These are phyloP conservation scores for Senecio squalidus DNA, from an alignment of 140 eudicot genomes.

Conservation along the genomic window DNA sequence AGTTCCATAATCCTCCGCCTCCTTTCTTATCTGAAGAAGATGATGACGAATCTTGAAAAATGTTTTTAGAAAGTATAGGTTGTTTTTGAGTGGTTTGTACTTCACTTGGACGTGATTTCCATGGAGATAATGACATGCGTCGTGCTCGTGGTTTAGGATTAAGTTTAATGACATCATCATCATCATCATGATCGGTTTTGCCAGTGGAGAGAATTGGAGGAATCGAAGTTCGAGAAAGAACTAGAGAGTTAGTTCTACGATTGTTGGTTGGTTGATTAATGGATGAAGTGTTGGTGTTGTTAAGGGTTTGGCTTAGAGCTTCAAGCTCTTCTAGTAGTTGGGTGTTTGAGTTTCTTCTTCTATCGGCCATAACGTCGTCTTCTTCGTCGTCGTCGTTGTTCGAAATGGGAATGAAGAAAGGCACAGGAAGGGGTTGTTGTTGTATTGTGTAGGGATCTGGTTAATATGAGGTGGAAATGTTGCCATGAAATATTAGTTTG, in stretches of 20 bases:
- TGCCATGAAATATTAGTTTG: slow-evolving; percentile 33
- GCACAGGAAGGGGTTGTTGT: neutral
- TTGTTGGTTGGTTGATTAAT: slow-evolving; percentile 24
- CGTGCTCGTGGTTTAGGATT: slow-evolving; percentile 69
- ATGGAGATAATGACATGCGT: slow-evolving; percentile 85
- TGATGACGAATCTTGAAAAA: slow-evolving; percentile 21
- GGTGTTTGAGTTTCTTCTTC: slow-evolving; percentile 58
- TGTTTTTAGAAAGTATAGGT: neutral
- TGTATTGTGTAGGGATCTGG: slow-evolving; percentile 3
- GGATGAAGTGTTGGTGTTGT: slow-evolving; percentile 52
- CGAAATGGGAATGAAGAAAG: neutral
- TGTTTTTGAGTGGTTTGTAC: slow-evolving; percentile 21
- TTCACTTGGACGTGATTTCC: slow-evolving; percentile 63
- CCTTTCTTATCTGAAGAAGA: slow-evolving; percentile 54
- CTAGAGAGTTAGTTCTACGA: slow-evolving; percentile 83
- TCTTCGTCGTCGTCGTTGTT: neutral
- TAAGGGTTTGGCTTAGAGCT: slow-evolving; percentile 67
- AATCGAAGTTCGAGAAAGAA: slow-evolving; percentile 54
- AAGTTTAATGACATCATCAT: slow-evolving; percentile 29
- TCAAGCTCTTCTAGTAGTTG: slow-evolving; percentile 78
- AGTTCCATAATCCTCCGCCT: slow-evolving; percentile 67
- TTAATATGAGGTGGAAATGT: slow-evolving; percentile 35
- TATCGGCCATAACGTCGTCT: slow-evolving; percentile 41
- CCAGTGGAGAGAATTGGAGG: slow-evolving; percentile 51
- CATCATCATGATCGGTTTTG: slow-evolving; percentile 23